Base-by-base conservation (phyloP, 2,329 filamentous ascomycete genomes). In the Dactylella cylindrospora region DNA sequence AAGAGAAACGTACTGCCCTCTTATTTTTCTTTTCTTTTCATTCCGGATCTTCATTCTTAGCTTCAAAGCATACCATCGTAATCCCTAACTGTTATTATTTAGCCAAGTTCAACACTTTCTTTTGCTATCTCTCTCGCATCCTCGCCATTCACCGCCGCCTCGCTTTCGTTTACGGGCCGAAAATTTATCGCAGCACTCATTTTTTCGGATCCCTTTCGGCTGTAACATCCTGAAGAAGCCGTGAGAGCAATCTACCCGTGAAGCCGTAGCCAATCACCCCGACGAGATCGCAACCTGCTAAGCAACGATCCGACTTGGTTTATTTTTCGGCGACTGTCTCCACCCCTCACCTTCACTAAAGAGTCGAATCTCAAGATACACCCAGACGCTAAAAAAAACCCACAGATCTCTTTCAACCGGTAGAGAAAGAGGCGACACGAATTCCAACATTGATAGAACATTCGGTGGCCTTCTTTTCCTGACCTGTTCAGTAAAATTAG, bases 191-290 rank as follows among this genome's bases (percentile, higher is more conserved):
- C n/a, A n/a, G n/a, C n/a, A n/a, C 51, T 54, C 49, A 39, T 46
- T 44, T 32, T 33, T 53, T 49, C 43, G 57, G 57, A 54, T 13
- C 15, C 20, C 5, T 50, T 43, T 51, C 57, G 57, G 43, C 57
- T 54, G 31, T 31, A 38, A 35, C 50, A 41, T 62, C 46, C 49
- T 62, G 46, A 22, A 44, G 49, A 32, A 50, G 36, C 40, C 49
- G 43, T 22, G 32, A 38, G 38, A 38, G 43, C 26, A 53, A 20
- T 20, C 32, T 51, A 46, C 33, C 25, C 50, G 57, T 54, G 57
- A 62, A 54, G 46, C 49, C 49, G 57, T 54, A 62, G 45, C 57
- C 57, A 62, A 62, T 62, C 57, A 62, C 53, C 36, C 57, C 57
- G 49, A 62, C 43, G 20, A 61, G 41, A 49, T 28, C 38, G 31